phyloP scores from a whole-genome alignment of 192 early-diverging fungal species.

The Coemansia sp. region DNA sequence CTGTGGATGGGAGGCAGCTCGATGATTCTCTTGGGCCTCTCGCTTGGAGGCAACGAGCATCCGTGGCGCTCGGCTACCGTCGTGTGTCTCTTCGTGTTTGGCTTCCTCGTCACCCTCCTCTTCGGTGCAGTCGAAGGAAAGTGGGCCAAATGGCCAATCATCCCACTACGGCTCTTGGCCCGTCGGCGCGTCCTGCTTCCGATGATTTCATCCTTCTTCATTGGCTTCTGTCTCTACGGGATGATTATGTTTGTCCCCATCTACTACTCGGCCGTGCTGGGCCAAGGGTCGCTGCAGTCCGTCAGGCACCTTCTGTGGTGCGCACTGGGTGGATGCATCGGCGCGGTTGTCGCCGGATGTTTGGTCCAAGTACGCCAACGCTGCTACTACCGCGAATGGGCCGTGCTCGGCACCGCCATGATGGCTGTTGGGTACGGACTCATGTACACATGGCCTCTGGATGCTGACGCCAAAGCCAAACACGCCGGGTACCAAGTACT shows the following conservation, averaged over 20 bases:
- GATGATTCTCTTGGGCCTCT: constrained; percentile 58
- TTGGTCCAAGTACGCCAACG: constrained; percentile 33
- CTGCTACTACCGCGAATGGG: constrained; percentile 39
- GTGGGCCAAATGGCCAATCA: constrained; percentile 69
- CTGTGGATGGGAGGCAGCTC: constrained; percentile 56
- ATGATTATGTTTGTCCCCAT: constrained; percentile 56
- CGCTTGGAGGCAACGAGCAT: constrained; percentile 62
- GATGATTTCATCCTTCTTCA: constrained; percentile 29
- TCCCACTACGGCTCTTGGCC: constrained; percentile 39
- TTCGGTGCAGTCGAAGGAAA: constrained; percentile 62
- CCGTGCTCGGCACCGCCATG: constrained; percentile 39
- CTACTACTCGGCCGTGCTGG: constrained; percentile 44
- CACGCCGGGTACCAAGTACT: constrained; percentile 40
- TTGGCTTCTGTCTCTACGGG: constrained; percentile 52
- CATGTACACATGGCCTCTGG: constrained; percentile 39
- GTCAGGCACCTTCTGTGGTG: constrained; percentile 40
- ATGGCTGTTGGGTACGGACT: constrained; percentile 49
- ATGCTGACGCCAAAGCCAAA: constrained; percentile 7
- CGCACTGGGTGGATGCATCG: constrained; percentile 30
- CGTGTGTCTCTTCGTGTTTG: constrained; percentile 52
- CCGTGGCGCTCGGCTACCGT: constrained; percentile 57
- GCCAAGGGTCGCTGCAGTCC: constrained; percentile 21
- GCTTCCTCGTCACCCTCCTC: constrained; percentile 32
- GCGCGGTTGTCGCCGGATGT: constrained; percentile 24
- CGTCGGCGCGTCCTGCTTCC: constrained; percentile 33